These are phyloP conservation scores for Misopates orontium DNA, from an alignment of 257 asterid species.

Conservation along the genomic window DNA sequence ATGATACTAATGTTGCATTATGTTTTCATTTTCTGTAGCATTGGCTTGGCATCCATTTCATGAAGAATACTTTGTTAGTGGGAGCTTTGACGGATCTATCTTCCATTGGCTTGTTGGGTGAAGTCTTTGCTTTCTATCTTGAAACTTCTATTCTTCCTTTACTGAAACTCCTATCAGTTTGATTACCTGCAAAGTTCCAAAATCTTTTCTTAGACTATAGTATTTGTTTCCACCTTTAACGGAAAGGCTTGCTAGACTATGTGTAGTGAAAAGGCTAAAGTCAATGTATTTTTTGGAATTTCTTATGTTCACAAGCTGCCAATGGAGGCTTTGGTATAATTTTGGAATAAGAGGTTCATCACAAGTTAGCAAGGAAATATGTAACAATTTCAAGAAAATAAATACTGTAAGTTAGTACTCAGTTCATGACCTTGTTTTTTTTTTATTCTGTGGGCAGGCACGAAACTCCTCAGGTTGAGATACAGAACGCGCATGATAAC, in stretches of 20 bases:
- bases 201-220: background rate
- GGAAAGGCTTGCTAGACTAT: background rate
- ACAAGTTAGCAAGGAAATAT: background rate
- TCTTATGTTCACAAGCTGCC: conserved; percentile 11
- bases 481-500: conserved; percentile 87
- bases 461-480: conserved; percentile 93
- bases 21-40: conserved; percentile 46
- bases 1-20: conserved; percentile 26
- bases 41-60: conserved; percentile 99
- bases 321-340: background rate
- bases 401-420: conserved; percentile 22
- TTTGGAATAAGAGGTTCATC: background rate
- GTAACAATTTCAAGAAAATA: background rate
- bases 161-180: conserved; percentile 10
- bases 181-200: conserved; percentile 15
- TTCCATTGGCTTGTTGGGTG: conserved; percentile 99
- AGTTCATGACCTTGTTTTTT: conserved; percentile 26
- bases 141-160: background rate
- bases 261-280: background rate
- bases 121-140: conserved; percentile 27
- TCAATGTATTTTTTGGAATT: conserved; percentile 2
- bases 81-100: conserved; percentile 96
- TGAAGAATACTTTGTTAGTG: conserved; percentile 97
- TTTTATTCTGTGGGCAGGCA: conserved; percentile 77
- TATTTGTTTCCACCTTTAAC: conserved; percentile 5